A percentile compares a stretch with the other conserved stretches of the same genome.
Evolutionary conservation across 106 monocot species (phyloP).

Genomic region (Platanthera guangdongensis): DNA sequence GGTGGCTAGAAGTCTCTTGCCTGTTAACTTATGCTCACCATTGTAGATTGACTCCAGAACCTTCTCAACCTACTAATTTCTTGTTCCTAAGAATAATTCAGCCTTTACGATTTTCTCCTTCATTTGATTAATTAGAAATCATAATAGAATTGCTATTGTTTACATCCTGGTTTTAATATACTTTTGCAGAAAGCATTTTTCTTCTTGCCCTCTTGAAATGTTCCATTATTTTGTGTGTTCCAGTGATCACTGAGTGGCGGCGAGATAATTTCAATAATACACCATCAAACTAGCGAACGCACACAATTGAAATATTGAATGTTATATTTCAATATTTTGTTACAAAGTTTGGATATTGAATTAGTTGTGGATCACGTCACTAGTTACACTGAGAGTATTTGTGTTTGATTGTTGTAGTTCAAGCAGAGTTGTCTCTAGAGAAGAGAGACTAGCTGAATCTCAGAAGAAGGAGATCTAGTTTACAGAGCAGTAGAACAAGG

Average conservation of each 20-base stretch:
- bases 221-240: background rate
- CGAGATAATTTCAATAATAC: no score
- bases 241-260: slow-evolving; percentile 56
- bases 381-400: no score
- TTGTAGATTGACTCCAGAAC: background rate
- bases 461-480: no score
- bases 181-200: background rate
- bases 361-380: no score
- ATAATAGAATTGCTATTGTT: background rate
- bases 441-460: no score
- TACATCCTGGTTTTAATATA: background rate
- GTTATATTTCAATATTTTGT: no score
- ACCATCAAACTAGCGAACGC: no score
- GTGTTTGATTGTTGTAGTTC: no score
- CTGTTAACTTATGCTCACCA: background rate
- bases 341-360: no score
- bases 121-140: background rate
- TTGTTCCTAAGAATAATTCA: background rate
- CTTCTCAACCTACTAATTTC: background rate
- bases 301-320: no score
- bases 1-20: background rate
- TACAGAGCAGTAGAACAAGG: no score
- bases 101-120: background rate
- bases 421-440: no score
- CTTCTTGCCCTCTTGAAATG: background rate